phyloP scores from a whole-genome alignment of 2,329 filamentous ascomycete species.

The Exophiala lecanii-corni region DNA sequence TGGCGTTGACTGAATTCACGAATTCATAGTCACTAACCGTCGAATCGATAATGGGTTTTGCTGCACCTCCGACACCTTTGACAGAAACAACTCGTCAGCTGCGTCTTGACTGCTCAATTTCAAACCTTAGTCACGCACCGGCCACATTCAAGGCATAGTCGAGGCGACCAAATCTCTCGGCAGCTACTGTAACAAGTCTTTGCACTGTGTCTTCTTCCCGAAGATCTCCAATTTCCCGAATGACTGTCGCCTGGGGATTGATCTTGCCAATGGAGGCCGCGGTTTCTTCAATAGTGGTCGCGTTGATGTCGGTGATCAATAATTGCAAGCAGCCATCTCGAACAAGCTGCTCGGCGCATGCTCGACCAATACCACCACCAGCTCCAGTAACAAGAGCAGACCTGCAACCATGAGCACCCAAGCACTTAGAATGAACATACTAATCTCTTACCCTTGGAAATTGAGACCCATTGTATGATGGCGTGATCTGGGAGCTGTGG shows the following conservation, averaged over 20 bases:
- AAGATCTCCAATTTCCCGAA: neutral
- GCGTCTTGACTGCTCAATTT: too few relatives aligned
- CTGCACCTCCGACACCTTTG: too few relatives aligned
- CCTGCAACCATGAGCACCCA: too few relatives aligned
- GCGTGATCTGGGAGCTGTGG: too few relatives aligned
- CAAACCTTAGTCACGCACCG: too few relatives aligned
- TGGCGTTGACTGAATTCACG: neutral
- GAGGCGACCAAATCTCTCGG: neutral
- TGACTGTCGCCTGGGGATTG: neutral
- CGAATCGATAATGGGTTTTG: too few relatives aligned
- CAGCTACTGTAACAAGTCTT: neutral
- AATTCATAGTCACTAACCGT: neutral
- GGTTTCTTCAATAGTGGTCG: neutral
- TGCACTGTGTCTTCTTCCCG: neutral
- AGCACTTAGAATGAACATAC: too few relatives aligned
- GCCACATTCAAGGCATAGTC: constrained; percentile 5
- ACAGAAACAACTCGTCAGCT: too few relatives aligned
- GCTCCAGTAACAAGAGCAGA: neutral
- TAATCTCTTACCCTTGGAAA: too few relatives aligned
- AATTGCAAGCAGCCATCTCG: neutral
- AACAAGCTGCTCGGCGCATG: neutral
- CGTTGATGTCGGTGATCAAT: neutral
- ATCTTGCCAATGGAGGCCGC: neutral
- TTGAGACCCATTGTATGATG: too few relatives aligned
- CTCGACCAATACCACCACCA: neutral